Conservation (phyloP, 495 filamentous ascomycete genomes). For the Choiromyces venosus region DNA sequence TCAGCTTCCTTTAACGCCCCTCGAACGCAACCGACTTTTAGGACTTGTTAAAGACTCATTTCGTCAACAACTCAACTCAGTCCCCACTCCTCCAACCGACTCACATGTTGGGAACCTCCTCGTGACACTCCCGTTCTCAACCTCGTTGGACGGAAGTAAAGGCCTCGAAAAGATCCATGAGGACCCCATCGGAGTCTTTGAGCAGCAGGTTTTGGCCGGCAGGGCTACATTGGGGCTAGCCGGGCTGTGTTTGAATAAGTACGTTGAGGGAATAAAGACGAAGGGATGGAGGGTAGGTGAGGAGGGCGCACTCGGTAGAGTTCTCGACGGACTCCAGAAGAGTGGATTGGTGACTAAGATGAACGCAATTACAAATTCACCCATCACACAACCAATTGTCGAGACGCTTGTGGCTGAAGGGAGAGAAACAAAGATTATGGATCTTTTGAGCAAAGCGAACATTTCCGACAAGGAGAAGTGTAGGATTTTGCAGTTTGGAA, state of each 20-base stretch:
- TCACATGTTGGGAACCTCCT: conserved; percentile 18
- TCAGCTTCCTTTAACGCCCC: conserved; percentile 23
- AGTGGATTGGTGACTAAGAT: conserved; percentile 13
- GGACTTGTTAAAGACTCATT: conserved; percentile 32
- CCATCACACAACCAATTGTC: conserved; percentile 10
- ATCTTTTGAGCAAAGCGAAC: conserved; percentile 8
- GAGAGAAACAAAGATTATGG: conserved; percentile 12
- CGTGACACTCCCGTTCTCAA: conserved; percentile 13
- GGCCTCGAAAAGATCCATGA: conserved; percentile 17
- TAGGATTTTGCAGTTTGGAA: conserved; percentile 12
- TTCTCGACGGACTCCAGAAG: conserved; percentile 20
- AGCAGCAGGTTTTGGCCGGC: conserved; percentile 24
- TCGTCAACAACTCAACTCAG: conserved; percentile 22
- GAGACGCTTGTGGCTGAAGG: conserved; percentile 19
- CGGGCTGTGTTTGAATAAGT: conserved; percentile 24
- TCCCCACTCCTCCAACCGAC: conserved; percentile 21
- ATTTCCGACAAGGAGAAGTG: conserved; percentile 1
- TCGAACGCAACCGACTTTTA: conserved; percentile 30
- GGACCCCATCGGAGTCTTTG: conserved; percentile 25
- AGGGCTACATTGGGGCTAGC: conserved; percentile 20
- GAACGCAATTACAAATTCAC: conserved; percentile 6
- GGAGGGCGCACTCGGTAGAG: conserved; percentile 10
- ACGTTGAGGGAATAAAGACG: conserved; percentile 10
- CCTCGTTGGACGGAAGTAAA: not conserved
- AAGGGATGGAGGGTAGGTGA: not conserved